Evolutionary conservation across 345 rosid species (phyloP).

Genomic region (rapeseed (Brassica napus)): Da-Ae NC_063445.1:53307501-53308000

Average conservation of each 20-base stretch:
- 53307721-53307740: slow-evolving; percentile 1
- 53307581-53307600: slow-evolving; percentile 6
- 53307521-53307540: neutral
- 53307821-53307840: neutral
- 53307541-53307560: neutral
- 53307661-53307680: neutral
- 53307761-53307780: neutral
- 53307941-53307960: neutral
- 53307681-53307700: neutral
- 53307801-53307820: neutral
- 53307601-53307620: neutral
- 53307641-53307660: neutral
- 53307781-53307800: neutral
- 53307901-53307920: too few species aligned
- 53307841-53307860: neutral
- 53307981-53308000: slow-evolving; percentile 26
- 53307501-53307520: neutral
- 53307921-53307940: neutral
- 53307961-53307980: slow-evolving; percentile 18
- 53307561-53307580: slow-evolving; percentile 19
- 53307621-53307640: neutral
- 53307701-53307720: neutral
- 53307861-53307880: neutral
- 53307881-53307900: neutral
- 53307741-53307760: neutral